Conservation (phyloP, 371 early-diverging fungal genomes). For the Zychaea mexicana region DNA sequence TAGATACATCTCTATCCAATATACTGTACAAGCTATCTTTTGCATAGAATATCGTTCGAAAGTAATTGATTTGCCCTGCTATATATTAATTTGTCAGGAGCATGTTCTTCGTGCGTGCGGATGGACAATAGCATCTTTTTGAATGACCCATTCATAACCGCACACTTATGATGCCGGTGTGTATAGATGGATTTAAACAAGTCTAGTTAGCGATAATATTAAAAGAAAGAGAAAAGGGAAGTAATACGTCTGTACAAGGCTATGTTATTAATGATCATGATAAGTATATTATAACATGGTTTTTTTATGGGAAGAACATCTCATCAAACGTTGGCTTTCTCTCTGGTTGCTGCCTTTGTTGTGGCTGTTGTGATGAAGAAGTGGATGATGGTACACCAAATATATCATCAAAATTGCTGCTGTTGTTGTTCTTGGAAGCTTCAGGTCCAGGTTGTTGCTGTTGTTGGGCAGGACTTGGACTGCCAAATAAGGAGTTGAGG, state of each 20-base stretch:
- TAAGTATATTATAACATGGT: background rate
- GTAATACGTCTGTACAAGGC: constrained; percentile 1
- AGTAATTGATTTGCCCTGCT: no score
- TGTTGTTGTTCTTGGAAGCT: background rate
- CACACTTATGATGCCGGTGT: no score
- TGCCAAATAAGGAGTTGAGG: constrained; percentile 35
- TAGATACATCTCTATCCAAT: no score
- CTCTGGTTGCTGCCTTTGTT: constrained; percentile 5
- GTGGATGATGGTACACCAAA: constrained; percentile 13
- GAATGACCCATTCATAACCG: no score
- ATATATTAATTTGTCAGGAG: no score
- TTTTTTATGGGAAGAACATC: constrained; percentile 22
- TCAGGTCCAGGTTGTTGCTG: constrained; percentile 1
- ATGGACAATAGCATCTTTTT: no score
- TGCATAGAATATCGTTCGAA: no score
- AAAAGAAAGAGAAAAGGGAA: background rate
- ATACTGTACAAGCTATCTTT: no score
- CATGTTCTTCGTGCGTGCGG: no score
- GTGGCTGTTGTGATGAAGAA: background rate
- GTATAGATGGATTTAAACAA: no score
- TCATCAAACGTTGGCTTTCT: constrained; percentile 22
- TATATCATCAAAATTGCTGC: constrained; percentile 16
- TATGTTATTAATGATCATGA: constrained; percentile 1
- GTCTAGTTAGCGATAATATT: no score
- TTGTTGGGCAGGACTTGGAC: constrained; percentile 9